Conservation (phyloP, 2,329 filamentous ascomycete genomes). For the Cryphonectria carpinicola region DNA sequence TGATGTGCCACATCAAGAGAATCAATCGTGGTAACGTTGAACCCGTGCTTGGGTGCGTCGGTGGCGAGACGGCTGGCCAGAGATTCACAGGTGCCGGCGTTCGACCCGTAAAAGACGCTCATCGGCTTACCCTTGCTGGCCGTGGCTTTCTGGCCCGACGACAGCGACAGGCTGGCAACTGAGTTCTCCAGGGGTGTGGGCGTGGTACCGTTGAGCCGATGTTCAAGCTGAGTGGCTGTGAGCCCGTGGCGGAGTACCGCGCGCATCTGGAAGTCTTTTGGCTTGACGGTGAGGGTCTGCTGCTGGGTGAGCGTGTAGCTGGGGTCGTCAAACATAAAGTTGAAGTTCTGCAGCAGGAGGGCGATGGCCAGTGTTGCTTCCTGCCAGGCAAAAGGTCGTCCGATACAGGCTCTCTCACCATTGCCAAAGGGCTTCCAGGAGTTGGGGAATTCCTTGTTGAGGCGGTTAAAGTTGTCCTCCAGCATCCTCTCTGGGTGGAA, state of each 20-base stretch:
- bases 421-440: slow-evolving; percentile 72
- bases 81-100: slow-evolving; percentile 73
- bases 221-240: slow-evolving; percentile 51
- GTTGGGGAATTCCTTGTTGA: slow-evolving; percentile 64
- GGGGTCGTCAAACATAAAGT: slow-evolving; percentile 65
- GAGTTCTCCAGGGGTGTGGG: slow-evolving; percentile 47
- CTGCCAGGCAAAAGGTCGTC: slow-evolving; percentile 75
- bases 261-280: slow-evolving; percentile 65
- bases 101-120: slow-evolving; percentile 71
- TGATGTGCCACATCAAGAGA: slow-evolving; percentile 65
- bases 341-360: slow-evolving; percentile 72
- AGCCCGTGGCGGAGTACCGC: slow-evolving; percentile 65
- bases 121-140: slow-evolving; percentile 47
- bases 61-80: slow-evolving; percentile 65
- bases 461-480: slow-evolving; percentile 65
- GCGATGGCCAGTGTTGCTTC: slow-evolving; percentile 66
- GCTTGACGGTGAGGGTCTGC: slow-evolving; percentile 65
- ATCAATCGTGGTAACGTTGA: slow-evolving; percentile 54
- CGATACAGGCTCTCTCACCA: slow-evolving; percentile 68
- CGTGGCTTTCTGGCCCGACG: slow-evolving; percentile 15
- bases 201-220: slow-evolving; percentile 43
- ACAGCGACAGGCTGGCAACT: slow-evolving; percentile 43
- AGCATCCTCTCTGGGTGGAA: slow-evolving; percentile 76
- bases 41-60: slow-evolving; percentile 64
- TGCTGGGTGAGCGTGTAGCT: slow-evolving; percentile 60